Evolutionary conservation across 2,329 filamentous ascomycete genomes (phyloP).

Genomic region (Arthrobotrys iridis): DNA sequence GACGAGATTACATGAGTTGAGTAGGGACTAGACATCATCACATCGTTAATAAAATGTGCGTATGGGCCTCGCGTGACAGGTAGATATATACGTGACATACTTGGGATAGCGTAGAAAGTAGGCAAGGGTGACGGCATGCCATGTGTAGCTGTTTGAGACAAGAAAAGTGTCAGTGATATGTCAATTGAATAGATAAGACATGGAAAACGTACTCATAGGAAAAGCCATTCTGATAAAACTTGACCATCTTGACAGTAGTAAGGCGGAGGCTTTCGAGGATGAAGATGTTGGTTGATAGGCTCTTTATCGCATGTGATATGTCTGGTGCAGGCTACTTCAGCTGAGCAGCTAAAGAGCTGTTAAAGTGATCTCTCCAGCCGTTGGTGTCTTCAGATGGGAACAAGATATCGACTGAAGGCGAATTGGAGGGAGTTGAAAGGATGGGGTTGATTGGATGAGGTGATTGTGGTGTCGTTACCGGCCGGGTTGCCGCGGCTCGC

Average conservation of each 20-base stretch:
- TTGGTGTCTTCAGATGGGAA: constrained; percentile 10
- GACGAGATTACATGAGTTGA: constrained; percentile 82
- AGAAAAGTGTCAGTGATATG: constrained; percentile 17
- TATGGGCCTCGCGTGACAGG: not conserved
- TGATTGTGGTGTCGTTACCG: constrained; percentile 43
- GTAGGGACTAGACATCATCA: constrained; percentile 76
- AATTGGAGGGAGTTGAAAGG: not conserved
- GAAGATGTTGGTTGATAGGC: not conserved
- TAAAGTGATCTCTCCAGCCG: not conserved
- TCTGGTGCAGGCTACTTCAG: constrained; percentile 34
- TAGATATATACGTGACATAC: constrained; percentile 37
- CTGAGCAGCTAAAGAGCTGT: constrained; percentile 49
- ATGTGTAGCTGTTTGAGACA: constrained; percentile 72
- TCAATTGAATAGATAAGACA: constrained; percentile 11
- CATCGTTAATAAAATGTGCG: constrained; percentile 16
- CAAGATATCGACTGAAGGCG: not conserved
- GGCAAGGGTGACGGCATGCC: constrained; percentile 84
- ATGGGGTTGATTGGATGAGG: constrained; percentile 45
- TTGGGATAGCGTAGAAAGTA: constrained; percentile 86
- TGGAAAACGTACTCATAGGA: constrained; percentile 57
- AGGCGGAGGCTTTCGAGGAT: not conserved
- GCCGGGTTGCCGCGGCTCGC: constrained; percentile 32
- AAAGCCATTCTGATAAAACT: constrained; percentile 59
- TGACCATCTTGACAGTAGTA: constrained; percentile 56
- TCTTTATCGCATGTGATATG: constrained; percentile 27